Conservation (phyloP, 2,329 filamentous ascomycete genomes). For the Claviceps digitariae region DNA sequence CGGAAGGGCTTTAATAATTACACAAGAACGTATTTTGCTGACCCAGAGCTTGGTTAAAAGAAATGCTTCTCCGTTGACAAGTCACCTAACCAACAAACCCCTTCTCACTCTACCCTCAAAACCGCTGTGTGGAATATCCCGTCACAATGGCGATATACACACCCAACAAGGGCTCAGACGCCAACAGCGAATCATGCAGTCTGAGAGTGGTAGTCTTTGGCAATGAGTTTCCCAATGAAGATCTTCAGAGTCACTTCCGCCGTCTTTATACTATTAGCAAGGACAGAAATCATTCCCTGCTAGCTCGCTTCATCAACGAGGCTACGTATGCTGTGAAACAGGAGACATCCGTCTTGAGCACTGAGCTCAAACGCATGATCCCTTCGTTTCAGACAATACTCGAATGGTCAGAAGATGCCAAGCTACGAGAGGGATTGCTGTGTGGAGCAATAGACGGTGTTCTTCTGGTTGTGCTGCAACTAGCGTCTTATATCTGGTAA, state of each 20-base stretch:
- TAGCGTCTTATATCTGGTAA: constrained; percentile 31
- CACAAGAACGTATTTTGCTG: not conserved
- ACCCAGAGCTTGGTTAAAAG: not conserved
- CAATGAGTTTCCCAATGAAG: constrained; percentile 3
- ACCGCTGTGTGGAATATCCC: not conserved
- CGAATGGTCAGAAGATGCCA: constrained; percentile 16
- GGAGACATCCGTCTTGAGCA: not conserved
- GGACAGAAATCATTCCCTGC: not conserved
- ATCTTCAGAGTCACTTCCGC: not conserved
- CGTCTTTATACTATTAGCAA: not conserved
- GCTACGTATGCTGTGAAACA: not conserved
- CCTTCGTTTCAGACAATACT: constrained; percentile 25
- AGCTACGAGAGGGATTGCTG: constrained; percentile 26
- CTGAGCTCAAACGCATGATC: constrained; percentile 14
- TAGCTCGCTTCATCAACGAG: constrained; percentile 2
- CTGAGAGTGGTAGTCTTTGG: not conserved
- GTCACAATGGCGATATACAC: not conserved
- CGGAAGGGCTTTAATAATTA: too few species aligned
- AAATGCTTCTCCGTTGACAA: not conserved
- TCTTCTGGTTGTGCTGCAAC: constrained; percentile 25
- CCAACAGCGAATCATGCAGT: not conserved
- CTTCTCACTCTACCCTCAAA: too few species aligned
- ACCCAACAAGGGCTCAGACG: not conserved
- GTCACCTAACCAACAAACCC: not conserved
- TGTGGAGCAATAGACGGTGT: constrained; percentile 30